phyloP scores from a whole-genome alignment of 2,329 filamentous ascomycete species.

The Fusarium sp. region DNA sequence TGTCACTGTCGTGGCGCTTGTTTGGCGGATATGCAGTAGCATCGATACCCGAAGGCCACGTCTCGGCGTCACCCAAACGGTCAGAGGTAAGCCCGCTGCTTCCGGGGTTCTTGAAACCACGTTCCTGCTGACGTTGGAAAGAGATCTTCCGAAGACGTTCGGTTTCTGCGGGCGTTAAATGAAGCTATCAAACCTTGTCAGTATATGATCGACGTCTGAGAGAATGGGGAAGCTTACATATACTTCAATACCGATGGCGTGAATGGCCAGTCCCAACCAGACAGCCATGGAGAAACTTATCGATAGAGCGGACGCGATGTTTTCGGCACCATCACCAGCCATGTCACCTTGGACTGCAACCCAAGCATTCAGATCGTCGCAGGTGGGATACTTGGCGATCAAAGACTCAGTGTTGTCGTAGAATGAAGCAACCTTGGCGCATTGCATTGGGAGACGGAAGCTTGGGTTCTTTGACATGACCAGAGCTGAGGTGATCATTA shows the following conservation, averaged over 20 bases:
- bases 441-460: conserved; percentile 16
- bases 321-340: conserved; percentile 5
- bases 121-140: conserved; percentile 9
- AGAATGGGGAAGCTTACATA: not conserved
- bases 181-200: conserved; percentile 1
- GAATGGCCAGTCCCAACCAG: conserved; percentile 13
- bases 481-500: conserved; percentile 19
- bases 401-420: conserved; percentile 5
- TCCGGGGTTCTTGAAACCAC: conserved; percentile 12
- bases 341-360: conserved; percentile 24
- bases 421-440: conserved; percentile 15
- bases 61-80: conserved; percentile 15
- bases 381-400: conserved; percentile 5
- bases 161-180: conserved; percentile 16
- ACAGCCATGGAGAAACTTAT: conserved; percentile 9
- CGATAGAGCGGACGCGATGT: conserved; percentile 13
- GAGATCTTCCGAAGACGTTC: conserved; percentile 20
- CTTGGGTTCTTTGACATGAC: conserved; percentile 18
- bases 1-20: conserved; percentile 8
- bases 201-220: accelerated
- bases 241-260: conserved; percentile 19
- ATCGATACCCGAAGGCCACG: not conserved
- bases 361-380: conserved; percentile 3
- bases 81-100: conserved; percentile 13
- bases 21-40: not conserved